Evolutionary conservation across 345 rosid genomes (phyloP), one percentile per base, ranked within the genome.

Genomic region (Boechera stricta): DNA sequence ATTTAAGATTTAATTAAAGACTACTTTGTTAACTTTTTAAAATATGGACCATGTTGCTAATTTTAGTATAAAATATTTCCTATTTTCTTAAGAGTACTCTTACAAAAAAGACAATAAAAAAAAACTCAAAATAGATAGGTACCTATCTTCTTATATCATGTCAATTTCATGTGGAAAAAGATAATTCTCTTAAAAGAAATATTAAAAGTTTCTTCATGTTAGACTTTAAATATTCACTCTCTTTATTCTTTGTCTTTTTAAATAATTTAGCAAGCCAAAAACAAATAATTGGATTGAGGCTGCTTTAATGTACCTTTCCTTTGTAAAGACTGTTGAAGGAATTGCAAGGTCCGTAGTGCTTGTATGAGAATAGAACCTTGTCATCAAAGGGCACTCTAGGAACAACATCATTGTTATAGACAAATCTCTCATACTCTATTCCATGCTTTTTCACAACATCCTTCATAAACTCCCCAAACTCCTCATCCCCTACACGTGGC

Each of bases 341-440:
- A 70, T 83, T 74, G 84, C 92, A 88, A 15, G 88, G 64, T 13
- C 94, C 92, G 77, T 86, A 86, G 52, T 91, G 90, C 84, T 83
- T 87, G 83, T 72, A 91, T 68, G 80, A 64, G 71, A 79, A 76
- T 5, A 78, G 26, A 7, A 36, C 26, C 56, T 79, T 78, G 77
- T 86, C 88, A 65, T 91, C 92, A 5, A 44, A 44, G 5, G 94
- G 91, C 54, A 87, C 6, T 72, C 92, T 84, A 5, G 94, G 85
- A 39, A 91, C 77, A 31, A 84, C 26, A 71, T 91, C 97, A 57
- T 84, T 86, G 35, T 73, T 53, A 36, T 91, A 87, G 35, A 91
- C 94, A 75, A 83, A 88, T 61, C 92, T 89, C 74, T 76, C 29
- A 65, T 91, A 88, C 67, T 72, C 83, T 60, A 86, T 72, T 4